Evolutionary conservation across 2,329 filamentous ascomycete species (phyloP), one percentile per base, ranked within the genome.

Genomic region (Uncinocarpus reesii): DNA sequence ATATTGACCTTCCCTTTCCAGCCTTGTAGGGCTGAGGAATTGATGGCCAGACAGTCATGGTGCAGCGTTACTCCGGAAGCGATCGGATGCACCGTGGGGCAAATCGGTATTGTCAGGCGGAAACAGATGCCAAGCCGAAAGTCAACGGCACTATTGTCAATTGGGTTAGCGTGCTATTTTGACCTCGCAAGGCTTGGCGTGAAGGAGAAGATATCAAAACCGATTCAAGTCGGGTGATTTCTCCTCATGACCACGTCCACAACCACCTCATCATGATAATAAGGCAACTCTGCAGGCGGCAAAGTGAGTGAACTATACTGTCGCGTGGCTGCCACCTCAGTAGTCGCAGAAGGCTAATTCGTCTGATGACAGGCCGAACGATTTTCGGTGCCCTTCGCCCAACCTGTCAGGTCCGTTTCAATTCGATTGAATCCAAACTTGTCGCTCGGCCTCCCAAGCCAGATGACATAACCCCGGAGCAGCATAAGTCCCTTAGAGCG

Each of bases 211-310:
- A 47, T 47, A 41, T 47, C 35, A 47, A 41, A 47, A 41, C n/a
- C 24, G 20, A 32, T 20, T 35, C 24, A 13, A 11, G 20, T 29
- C 41, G 29, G 37, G 41, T 44, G 43, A 48, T 50, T 29, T 13
- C 41, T 45, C 15, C 49, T 47, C 45, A 44, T 50, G 47, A 53
- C 23, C 49, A 35, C 35, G 45, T 29, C 45, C 29, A 24, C 38
- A 45, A 29, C 7, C 45, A 55, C 7, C 37, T 42, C 61, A 64
- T 47, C 42, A 69, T 69, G 67, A 69, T 69, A 60, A 59, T 69
- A 56, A 64, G 66, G 54, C 59, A 65, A 48, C 42, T 66, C 36
- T 62, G 58, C 55, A 53, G 62, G 60, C 65, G 65, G 61, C 67
- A 69, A 51, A 62, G 67, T 69, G 48, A 58, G 66, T 37, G 29